Base-by-base conservation (phyloP, 108 stramenopile species). In the Conticribra weissflogii region DNA sequence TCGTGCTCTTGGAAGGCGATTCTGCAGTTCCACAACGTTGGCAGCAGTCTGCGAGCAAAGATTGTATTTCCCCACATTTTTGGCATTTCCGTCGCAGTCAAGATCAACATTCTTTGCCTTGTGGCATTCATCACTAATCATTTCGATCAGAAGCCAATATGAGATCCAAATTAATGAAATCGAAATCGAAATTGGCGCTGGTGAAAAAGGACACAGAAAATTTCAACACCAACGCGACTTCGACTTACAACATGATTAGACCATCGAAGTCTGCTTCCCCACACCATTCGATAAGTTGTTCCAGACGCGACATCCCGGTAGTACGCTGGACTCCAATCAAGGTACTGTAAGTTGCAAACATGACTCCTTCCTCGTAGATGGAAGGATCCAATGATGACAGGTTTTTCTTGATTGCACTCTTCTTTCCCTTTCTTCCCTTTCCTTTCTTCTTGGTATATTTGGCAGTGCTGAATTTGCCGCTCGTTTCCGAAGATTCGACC, bases 11-110 rank as follows among this genome's bases (percentile, higher is more conserved):
- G 90, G 90, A 14, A 91, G 85, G 32, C 49, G 29, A 14, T 79
- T 47, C 78, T 91, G 90, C 28, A 89, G 73, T 29, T 76, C 81
- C 0, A 85, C 86, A 24, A 86, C 86, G 0, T 82, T 83, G 27
- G 80, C 76, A 33, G 58, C 86, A 46, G 81, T 81, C 69, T 60
- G 79, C 54, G 51, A 83, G 63, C 46, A 61, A 1, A 29, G n/a
- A 19, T 61, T 59, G 8, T 27, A 33, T 33, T 66, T 74, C 1
- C 68, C 67, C 18, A 8, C 48, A 2, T 55, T 61, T 45, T 79
- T 78, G 12, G 85, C 25, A 18, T 81, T 77, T 1, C 78, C 78
- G 0, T 81, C 51, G 12, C 41, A 77, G 24, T 77, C 59, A 48
- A 83, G 57, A 54, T 76, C 73, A 46, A 85, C 65, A 27, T 80